A percentile compares a stretch with the other conserved stretches of the same genome.
Evolutionary conservation across 83 land plant species (phyloP).

Genomic region (Picea abies): DNA sequence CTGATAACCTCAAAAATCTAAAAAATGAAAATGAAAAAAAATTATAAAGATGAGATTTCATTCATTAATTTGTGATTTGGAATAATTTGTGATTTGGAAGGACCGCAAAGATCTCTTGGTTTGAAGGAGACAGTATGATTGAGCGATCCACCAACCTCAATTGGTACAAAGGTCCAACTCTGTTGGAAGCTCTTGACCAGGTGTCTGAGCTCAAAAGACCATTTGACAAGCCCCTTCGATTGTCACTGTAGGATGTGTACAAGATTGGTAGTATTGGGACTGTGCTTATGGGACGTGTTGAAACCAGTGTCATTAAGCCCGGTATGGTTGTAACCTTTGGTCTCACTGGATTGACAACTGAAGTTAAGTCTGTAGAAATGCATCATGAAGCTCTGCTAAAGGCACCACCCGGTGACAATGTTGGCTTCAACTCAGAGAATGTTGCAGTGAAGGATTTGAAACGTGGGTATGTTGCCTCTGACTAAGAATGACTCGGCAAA

Average conservation of each 20-base stretch:
- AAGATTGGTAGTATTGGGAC: constrained; percentile 46
- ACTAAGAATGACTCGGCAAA: constrained; percentile 75
- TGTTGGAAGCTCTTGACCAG: constrained; percentile 35
- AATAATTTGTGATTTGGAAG: too few species aligned
- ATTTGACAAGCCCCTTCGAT: constrained; percentile 60
- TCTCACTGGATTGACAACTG: constrained; percentile 75
- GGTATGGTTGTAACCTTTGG: constrained; percentile 30
- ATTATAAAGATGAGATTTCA: too few species aligned
- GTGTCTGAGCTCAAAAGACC: constrained; percentile 55
- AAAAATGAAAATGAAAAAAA: too few species aligned
- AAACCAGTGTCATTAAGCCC: constrained; percentile 7
- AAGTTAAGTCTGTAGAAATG: constrained; percentile 31
- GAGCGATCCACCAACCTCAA: too few species aligned
- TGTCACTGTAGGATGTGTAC: too few species aligned
- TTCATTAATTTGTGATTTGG: too few species aligned
- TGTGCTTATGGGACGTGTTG: constrained; percentile 74
- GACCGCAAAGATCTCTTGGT: too few species aligned
- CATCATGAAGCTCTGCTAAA: too few species aligned
- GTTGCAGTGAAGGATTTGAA: constrained; percentile 83
- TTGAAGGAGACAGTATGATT: too few species aligned
- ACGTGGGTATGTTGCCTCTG: constrained; percentile 75
- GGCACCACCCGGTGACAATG: constrained; percentile 28
- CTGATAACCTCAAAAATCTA: too few species aligned
- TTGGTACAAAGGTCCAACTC: constrained; percentile 23
- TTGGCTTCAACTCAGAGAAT: constrained; percentile 79